Conservation (phyloP, 495 filamentous ascomycete species). For the Aspergillus conjunctus region DNA sequence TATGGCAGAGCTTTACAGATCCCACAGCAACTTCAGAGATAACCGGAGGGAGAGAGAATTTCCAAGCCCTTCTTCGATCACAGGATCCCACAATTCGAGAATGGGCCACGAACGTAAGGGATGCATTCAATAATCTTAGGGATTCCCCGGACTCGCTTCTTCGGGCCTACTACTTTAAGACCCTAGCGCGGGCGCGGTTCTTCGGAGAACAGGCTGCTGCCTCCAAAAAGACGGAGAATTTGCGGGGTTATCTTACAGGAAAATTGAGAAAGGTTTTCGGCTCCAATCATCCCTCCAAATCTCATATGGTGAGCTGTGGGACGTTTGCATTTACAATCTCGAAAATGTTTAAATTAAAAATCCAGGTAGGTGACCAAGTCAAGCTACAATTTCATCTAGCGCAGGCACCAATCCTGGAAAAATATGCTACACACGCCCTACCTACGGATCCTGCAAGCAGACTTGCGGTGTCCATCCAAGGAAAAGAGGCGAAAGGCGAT, state of each 20-base stretch:
- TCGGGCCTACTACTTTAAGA: neutral
- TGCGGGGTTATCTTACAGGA: neutral
- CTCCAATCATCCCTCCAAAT: neutral
- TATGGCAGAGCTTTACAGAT: slow-evolving; percentile 21
- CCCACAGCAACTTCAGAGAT: slow-evolving; percentile 12
- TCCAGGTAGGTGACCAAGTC: slow-evolving; percentile 7
- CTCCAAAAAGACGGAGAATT: neutral
- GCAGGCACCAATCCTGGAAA: neutral
- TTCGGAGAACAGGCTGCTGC: neutral
- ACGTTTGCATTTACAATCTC: slow-evolving; percentile 12
- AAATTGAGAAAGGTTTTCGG: neutral
- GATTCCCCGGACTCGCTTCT: neutral
- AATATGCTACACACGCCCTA: neutral
- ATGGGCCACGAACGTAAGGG: neutral
- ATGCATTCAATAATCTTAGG: neutral
- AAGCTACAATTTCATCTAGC: neutral
- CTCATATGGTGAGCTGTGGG: neutral
- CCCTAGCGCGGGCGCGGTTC: neutral
- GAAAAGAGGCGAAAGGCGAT: slow-evolving; percentile 3
- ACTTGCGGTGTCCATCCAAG: slow-evolving; percentile 15
- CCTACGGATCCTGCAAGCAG: slow-evolving; percentile 17
- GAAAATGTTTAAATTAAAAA: slow-evolving; percentile 3
- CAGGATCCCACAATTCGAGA: neutral
- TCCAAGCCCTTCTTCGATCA: neutral
- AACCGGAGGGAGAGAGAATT: slow-evolving; percentile 8